Base-by-base conservation (phyloP, 1,284 basidiomycete species). In the Inonotus hispidus region DNA sequence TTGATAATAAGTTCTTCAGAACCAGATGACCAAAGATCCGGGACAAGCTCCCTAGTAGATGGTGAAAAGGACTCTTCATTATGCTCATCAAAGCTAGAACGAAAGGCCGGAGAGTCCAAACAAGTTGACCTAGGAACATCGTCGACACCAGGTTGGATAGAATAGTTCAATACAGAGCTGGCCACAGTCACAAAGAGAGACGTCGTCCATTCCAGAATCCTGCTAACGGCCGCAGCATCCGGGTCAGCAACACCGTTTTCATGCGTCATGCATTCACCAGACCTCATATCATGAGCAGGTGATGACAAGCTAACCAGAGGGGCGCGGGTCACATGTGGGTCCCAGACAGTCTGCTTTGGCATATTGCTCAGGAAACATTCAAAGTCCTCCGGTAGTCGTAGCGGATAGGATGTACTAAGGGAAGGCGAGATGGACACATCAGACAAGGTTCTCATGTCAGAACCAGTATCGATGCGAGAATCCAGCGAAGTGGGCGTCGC, bases 361-460 rank as follows among this genome's bases (percentile, higher is more conserved):
- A 53, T 32, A 14, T 37, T 54, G 16, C 8, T 41, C 5, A 14
- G 32, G 32, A 58, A 58, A n/a, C 46, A 1, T 16, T 60, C 58
- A 23, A 32, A 54, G 23, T 60, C 52, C n/a, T 53, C 55, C 14
- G 41, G 14, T 10, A 19, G 37, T 32, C 19, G 21, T 23, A n/a
- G 55, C n/a, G 47, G 25, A 27, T n/a, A 49, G 32, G 19, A 41
- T 27, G 23, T 14, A 23, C 27, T 38, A 29, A 32, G 21, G 2
- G 56, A 49, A 45, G 53, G 25, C n/a, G 61, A 62, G 35, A 62
- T 59, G 35, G 61, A 62, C 61, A 62, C 59, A 35, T 62, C 57
- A 16, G 56, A 61, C 32, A 52, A n/a, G 13, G 50, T 29, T 14
- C 27, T 52, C 0, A 27, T 35, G n/a, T 14, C 29, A 52, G 50